Conservation (phyloP, 2,329 filamentous ascomycete species). For the Alternaria rosae region DNA sequence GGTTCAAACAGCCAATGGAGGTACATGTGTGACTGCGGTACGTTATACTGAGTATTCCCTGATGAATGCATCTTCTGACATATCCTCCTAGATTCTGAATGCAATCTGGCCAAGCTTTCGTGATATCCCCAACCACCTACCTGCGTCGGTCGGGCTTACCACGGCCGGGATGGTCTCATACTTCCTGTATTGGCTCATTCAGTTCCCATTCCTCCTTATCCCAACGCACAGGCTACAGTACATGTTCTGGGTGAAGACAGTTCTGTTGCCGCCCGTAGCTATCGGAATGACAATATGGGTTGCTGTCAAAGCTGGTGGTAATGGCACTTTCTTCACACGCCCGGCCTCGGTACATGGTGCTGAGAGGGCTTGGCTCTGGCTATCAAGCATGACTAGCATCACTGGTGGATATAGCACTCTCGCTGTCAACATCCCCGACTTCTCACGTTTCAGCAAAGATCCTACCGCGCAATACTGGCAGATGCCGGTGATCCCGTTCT, state of each 20-base stretch:
- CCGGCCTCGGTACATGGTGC: not conserved
- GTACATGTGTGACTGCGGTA: slow-evolving; percentile 18
- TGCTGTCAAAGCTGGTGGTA: slow-evolving; percentile 22
- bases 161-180: slow-evolving; percentile 39
- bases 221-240: slow-evolving; percentile 26
- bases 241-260: slow-evolving; percentile 18
- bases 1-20: slow-evolving; percentile 18
- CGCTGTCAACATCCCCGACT: slow-evolving; percentile 22
- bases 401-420: slow-evolving; percentile 21
- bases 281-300: slow-evolving; percentile 21
- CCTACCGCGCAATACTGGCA: slow-evolving; percentile 21
- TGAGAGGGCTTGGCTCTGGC: slow-evolving; percentile 2
- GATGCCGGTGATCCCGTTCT: slow-evolving; percentile 17
- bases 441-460: slow-evolving; percentile 26
- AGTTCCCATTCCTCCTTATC: slow-evolving; percentile 29
- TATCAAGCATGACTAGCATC: slow-evolving; percentile 21
- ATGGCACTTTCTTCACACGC: slow-evolving; percentile 19
- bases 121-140: slow-evolving; percentile 54
- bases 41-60: not conserved
- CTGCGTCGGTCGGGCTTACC: slow-evolving; percentile 47
- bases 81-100: slow-evolving; percentile 6
- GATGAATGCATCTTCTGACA: not conserved
- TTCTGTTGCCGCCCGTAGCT: slow-evolving; percentile 8
- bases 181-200: slow-evolving; percentile 28
- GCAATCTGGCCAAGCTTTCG: slow-evolving; percentile 25